phyloP scores from a whole-genome alignment of 2,329 filamentous ascomycete genomes.

The Colletotrichum sansevieriae region DNA sequence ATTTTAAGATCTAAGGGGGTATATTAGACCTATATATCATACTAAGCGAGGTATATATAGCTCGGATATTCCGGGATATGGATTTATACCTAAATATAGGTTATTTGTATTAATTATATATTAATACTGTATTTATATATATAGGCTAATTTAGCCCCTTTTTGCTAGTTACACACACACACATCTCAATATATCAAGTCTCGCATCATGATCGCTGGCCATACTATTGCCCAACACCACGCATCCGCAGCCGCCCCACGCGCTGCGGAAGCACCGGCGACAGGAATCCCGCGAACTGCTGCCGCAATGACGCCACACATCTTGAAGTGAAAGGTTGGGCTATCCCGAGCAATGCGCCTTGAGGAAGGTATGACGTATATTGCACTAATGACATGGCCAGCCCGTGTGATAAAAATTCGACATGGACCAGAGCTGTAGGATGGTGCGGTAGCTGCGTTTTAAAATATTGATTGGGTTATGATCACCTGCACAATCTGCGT shows the following conservation, averaged over 20 bases:
- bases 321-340: background rate
- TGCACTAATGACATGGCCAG: background rate
- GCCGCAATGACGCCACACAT: background rate
- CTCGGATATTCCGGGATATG: no score
- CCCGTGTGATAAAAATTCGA: background rate
- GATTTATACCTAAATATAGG: no score
- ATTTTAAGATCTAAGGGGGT: no score
- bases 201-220: no score
- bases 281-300: background rate
- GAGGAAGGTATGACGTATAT: background rate
- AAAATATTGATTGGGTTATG: background rate
- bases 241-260: background rate
- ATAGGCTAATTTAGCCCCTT: no score
- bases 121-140: no score
- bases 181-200: no score
- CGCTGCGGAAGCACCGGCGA: background rate
- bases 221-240: no score
- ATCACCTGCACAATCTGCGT: background rate
- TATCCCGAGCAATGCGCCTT: conserved; percentile 7
- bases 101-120: no score
- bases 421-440: background rate
- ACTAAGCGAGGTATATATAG: no score
- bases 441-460: background rate
- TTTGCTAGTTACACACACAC: no score
- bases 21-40: no score